Evolutionary conservation across 164 flowering plant genomes (phyloP), one percentile per base, ranked within the genome.

Genomic region (Vitis rupestris): DNA sequence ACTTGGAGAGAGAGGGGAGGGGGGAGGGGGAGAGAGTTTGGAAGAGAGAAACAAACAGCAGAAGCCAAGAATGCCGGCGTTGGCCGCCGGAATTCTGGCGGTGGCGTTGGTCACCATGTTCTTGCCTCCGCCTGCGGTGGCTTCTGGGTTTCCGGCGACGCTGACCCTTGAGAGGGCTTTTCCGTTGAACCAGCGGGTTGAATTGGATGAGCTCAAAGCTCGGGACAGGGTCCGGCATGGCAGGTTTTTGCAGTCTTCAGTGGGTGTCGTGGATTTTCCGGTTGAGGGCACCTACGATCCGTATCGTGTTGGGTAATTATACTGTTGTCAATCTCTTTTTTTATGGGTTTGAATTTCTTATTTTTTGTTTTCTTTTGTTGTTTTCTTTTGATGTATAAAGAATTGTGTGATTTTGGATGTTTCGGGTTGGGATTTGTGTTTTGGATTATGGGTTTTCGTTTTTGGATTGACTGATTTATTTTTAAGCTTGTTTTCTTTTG

Each of bases 261-360:
- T 37, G 60, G 94, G 92, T 0, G 87, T 95, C 14, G 89, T 90
- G 29, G 94, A 95, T 85, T 89, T 94, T 54, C 80, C 92, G 1
- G 93, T 94, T 55, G 57, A 76, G 8, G 98, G 98, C 31, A 82
- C 91, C 51, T 78, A 68, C 59, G 82, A 94, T 85, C 98, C 98
- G 11, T 84, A 63, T 64, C 76, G 78, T 44, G 90, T 89, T 61
- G 99, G 98, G 98, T 93, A 87, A 69, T 70, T 68, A 23, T 13
- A 9, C 2, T 37, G 0, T 37, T 37, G 44, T 37, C 44, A 9
- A 4, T 76, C 8, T 23, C 27, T 30, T 76, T 16, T 57, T 14
- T 15, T 31, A 3, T 15, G 59, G 48, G 60, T 19, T 54, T 8
- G 11, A 2, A 50, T 6, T 23, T 68, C 52, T 53, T 13, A 4